Percentiles rank a stretch among this genome's conserved stretches.
Evolutionary conservation across 306 rosid species (phyloP).

Genomic region (Pyrus pyrifolia): DNA sequence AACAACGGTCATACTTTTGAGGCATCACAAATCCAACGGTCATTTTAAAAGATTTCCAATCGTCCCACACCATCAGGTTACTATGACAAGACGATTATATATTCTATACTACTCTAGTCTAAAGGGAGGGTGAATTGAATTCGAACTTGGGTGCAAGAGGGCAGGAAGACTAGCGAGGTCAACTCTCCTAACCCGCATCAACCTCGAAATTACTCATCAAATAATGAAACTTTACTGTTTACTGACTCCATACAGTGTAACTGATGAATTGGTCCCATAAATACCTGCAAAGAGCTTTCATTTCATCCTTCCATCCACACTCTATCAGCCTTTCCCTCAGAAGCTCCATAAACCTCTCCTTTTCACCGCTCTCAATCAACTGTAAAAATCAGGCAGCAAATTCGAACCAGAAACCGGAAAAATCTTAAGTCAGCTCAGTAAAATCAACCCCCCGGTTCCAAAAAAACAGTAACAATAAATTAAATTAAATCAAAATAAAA

Average conservation of each 20-base stretch:
- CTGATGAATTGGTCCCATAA: background rate
- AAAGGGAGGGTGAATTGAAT: too few species aligned
- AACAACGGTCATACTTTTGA: background rate
- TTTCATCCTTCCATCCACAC: conserved; percentile 97
- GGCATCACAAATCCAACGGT: background rate
- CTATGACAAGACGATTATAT: background rate
- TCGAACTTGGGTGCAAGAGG: too few species aligned
- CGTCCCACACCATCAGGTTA: background rate
- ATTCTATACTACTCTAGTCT: too few species aligned
- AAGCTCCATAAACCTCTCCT: conserved; percentile 79
- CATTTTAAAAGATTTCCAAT: background rate
- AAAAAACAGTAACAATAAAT: background rate
- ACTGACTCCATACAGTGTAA: background rate
- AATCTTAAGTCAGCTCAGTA: background rate
- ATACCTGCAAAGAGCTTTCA: conserved; percentile 90
- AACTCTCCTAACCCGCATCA: background rate
- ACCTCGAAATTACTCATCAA: background rate
- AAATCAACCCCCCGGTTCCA: background rate
- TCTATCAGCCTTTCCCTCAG: conserved; percentile 90
- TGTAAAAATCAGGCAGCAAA: conserved; percentile 15
- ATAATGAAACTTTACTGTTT: background rate
- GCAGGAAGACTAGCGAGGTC: too few species aligned
- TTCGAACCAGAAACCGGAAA: background rate
- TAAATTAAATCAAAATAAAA: background rate
- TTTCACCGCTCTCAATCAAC: conserved; percentile 89